phyloP scores from a whole-genome alignment of 345 rosid species.

The Aquilaria malaccensis region DNA sequence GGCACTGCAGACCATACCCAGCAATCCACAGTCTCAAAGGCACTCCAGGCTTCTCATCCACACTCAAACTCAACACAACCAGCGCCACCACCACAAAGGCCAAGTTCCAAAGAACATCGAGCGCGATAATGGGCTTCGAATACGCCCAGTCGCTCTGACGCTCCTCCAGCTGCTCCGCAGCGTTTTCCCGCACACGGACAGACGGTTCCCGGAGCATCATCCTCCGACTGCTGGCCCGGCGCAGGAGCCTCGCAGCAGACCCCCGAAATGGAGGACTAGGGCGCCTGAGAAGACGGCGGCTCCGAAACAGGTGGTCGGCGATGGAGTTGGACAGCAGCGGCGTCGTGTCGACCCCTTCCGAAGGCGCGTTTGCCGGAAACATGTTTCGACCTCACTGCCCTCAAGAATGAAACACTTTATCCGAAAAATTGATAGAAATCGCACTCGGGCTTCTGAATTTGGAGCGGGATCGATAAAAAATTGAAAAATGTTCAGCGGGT shows the following conservation, averaged over 20 bases:
- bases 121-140: constrained; percentile 57
- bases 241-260: constrained; percentile 60
- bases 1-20: constrained; percentile 62
- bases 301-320: constrained; percentile 43
- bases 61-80: constrained; percentile 41
- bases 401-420: background rate
- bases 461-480: constrained; percentile 11
- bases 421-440: background rate
- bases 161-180: constrained; percentile 92
- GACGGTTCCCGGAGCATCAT: constrained; percentile 85
- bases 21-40: constrained; percentile 72
- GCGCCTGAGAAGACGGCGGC: constrained; percentile 46
- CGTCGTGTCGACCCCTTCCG: constrained; percentile 33
- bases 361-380: constrained; percentile 18
- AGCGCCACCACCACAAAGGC: constrained; percentile 41
- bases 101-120: constrained; percentile 70
- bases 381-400: too few species aligned
- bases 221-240: constrained; percentile 68
- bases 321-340: constrained; percentile 40
- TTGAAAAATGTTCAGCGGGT: constrained; percentile 11
- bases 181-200: constrained; percentile 66
- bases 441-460: constrained; percentile 2
- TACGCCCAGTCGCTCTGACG: constrained; percentile 77
- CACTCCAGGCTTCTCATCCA: constrained; percentile 43
- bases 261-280: constrained; percentile 53